Conservation (phyloP, 306 rosid genomes). For the Pterocarpus macrocarpus region DNA sequence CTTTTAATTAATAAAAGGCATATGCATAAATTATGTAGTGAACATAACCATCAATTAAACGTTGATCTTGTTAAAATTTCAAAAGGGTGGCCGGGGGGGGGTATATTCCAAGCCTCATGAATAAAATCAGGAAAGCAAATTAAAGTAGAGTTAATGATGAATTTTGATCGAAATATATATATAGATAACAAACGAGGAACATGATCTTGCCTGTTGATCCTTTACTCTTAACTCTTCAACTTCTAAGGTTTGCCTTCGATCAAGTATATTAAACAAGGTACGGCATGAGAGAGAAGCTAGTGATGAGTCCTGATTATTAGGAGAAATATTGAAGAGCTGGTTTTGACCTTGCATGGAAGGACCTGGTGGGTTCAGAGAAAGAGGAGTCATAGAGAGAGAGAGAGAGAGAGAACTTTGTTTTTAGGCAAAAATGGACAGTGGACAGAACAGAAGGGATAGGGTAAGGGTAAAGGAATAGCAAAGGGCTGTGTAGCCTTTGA, state of each 20-base stretch:
- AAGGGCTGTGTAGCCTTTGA: background rate
- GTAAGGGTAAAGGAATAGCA: conserved; percentile 11
- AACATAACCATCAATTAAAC: conserved; percentile 36
- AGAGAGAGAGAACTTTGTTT: background rate
- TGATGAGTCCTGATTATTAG: conserved; percentile 48
- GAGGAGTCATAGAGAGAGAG: conserved; percentile 60
- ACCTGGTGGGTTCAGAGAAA: conserved; percentile 57
- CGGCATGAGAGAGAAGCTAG: conserved; percentile 44
- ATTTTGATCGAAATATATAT: background rate
- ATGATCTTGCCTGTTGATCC: conserved; percentile 63
- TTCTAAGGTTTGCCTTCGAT: conserved; percentile 50
- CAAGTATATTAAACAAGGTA: conserved; percentile 44
- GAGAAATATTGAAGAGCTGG: conserved; percentile 49
- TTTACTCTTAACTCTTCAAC: conserved; percentile 33
- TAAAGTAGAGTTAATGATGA: background rate
- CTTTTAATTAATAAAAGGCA: background rate
- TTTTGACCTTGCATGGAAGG: conserved; percentile 54
- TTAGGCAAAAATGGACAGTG: conserved; percentile 48
- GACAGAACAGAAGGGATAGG: conserved; percentile 52
- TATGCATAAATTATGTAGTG: background rate
- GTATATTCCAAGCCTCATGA: background rate
- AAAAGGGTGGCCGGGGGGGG: background rate
- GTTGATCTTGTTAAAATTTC: background rate
- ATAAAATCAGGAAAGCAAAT: background rate
- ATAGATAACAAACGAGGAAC: background rate